These are phyloP conservation scores for Capsella bursapastoris DNA, from an alignment of 345 rosid genomes.

Conservation along the genomic window DNA sequence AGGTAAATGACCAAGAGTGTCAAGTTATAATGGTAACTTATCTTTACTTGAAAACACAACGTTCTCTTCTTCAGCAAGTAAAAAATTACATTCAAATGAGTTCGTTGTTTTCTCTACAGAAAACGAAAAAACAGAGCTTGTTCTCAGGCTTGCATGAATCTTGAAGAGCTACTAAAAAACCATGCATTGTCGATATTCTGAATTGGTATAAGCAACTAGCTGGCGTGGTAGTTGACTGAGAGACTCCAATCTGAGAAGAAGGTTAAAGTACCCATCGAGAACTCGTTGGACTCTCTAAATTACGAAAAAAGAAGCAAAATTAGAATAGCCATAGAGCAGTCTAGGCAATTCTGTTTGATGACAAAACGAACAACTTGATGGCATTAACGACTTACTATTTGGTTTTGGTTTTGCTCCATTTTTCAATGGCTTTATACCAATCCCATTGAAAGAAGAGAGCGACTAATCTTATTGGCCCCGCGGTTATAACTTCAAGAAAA, in stretches of 20 bases:
- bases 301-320: constrained; percentile 3
- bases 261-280: not conserved
- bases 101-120: constrained; percentile 1
- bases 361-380: constrained; percentile 8
- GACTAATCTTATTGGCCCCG: constrained; percentile 54
- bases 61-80: constrained; percentile 2
- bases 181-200: not conserved
- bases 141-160: constrained; percentile 7
- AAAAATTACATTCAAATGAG: constrained; percentile 21
- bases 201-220: not conserved
- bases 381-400: constrained; percentile 22
- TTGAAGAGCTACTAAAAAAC: constrained; percentile 1
- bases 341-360: not conserved
- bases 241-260: not conserved
- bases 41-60: not conserved
- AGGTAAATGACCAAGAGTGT: too few relatives aligned
- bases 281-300: constrained; percentile 10
- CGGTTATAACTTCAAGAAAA: constrained; percentile 67
- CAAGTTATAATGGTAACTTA: too few relatives aligned
- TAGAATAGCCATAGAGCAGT: not conserved
- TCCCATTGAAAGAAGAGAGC: constrained; percentile 76
- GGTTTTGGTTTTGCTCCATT: constrained; percentile 40
- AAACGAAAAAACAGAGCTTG: not conserved
- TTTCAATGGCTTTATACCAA: constrained; percentile 68
- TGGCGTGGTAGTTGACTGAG: not conserved